Evolutionary conservation across 495 filamentous ascomycete genomes (phyloP).

Genomic region (Penicillium robsamsonii): DNA sequence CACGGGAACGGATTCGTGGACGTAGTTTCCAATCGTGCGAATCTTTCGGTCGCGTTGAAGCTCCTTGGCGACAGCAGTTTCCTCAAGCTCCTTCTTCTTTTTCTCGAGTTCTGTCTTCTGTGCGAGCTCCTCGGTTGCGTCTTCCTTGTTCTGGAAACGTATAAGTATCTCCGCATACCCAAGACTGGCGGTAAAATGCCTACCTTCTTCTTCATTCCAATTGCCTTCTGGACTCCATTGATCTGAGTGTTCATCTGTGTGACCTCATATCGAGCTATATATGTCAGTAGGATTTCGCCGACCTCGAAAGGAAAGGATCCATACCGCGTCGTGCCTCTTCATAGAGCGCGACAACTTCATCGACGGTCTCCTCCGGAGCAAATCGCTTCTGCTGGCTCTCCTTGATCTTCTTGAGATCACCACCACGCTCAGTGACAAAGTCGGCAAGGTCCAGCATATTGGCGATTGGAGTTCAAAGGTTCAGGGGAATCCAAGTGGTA

Average conservation of each 20-base stretch:
- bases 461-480: conserved; percentile 8
- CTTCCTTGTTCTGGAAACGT: conserved; percentile 69
- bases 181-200: conserved; percentile 38
- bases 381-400: conserved; percentile 81
- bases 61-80: conserved; percentile 71
- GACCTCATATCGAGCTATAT: conserved; percentile 70
- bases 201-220: conserved; percentile 93
- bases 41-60: conserved; percentile 68
- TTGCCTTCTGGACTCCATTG: conserved; percentile 85
- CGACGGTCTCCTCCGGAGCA: conserved; percentile 77
- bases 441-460: conserved; percentile 76
- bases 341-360: conserved; percentile 84
- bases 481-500: conserved; percentile 13
- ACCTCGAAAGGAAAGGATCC: background rate
- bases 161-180: conserved; percentile 6
- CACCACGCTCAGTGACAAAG: conserved; percentile 83
- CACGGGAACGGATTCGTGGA: conserved; percentile 88
- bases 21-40: conserved; percentile 86
- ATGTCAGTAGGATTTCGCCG: conserved; percentile 6
- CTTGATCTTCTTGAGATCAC: conserved; percentile 82
- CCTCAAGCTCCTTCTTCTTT: conserved; percentile 74
- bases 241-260: conserved; percentile 77
- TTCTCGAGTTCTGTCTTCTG: conserved; percentile 75
- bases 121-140: conserved; percentile 68
- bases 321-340: conserved; percentile 81